These are phyloP conservation scores for Ustilago crameri DNA, from an alignment of 1,284 basidiomycete species.

Conservation along the genomic window DNA sequence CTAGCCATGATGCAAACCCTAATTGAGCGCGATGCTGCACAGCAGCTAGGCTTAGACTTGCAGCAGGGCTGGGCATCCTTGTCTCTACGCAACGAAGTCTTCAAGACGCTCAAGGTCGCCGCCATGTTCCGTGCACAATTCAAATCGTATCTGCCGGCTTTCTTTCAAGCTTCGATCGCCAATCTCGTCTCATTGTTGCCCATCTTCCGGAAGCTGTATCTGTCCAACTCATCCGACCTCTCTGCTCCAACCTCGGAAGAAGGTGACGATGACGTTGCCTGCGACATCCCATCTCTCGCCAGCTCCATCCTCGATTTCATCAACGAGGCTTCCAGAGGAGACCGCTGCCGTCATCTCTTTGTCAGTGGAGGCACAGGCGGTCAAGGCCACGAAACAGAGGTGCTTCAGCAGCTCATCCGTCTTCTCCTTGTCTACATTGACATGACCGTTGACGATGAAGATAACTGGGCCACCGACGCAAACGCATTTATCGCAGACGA, in stretches of 20 bases:
- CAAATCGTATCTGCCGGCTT: conserved; percentile 35
- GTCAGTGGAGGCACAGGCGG: conserved; percentile 63
- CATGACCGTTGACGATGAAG: conserved; percentile 92
- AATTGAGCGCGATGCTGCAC: conserved; percentile 22
- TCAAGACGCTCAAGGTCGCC: conserved; percentile 61
- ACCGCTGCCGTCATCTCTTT: conserved; percentile 76
- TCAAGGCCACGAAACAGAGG: conserved; percentile 69
- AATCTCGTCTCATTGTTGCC: conserved; percentile 47
- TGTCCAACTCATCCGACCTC: conserved; percentile 70
- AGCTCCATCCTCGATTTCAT: conserved; percentile 85
- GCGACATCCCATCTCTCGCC: conserved; percentile 76
- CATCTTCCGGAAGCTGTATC: conserved; percentile 41
- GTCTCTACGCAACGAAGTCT: conserved; percentile 54
- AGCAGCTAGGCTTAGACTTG: conserved; percentile 17
- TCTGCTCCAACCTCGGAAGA: conserved; percentile 76
- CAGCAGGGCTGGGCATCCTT: conserved; percentile 49
- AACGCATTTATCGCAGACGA: conserved; percentile 94
- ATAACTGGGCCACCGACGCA: conserved; percentile 86
- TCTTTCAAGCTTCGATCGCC: conserved; percentile 38
- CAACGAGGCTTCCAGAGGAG: conserved; percentile 75
- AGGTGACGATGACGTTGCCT: conserved; percentile 75
- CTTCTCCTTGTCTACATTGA: conserved; percentile 80
- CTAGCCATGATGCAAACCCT: conserved; percentile 51
- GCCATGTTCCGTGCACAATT: conserved; percentile 57
- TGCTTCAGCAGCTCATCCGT: conserved; percentile 73